Base-by-base conservation (phyloP, 306 rosid species). In the Pterocarpus macrocarpus region DNA sequence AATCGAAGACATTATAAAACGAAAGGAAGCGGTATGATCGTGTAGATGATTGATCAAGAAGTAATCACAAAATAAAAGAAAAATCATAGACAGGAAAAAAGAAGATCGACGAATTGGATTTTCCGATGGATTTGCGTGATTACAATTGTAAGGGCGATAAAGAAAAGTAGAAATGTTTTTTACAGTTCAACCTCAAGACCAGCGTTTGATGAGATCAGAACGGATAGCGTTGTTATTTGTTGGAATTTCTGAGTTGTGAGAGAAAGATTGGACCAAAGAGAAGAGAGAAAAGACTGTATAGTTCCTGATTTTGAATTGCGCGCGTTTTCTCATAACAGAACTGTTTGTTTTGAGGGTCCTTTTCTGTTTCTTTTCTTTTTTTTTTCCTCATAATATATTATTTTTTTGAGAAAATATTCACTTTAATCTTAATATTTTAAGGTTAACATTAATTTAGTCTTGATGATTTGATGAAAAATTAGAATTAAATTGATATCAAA, bases 241-340 rank as follows among this genome's bases (percentile, higher is more conserved):
- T 68, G 9, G 41, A 73, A 44, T 43, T 56, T 74, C 22, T 16
- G 61, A 32, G 11, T 32, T 69, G 39, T 0, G 11, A 44, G 63
- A 74, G 76, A 67, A 57, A 64, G 66, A 22, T 49, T 16, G 62
- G 52, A 63, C 8, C 43, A 41, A 47, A 61, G 11, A 36, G 74
- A 71, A 64, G 43, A 75, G 16, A n/a, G 17, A 41, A 52, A 15
- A 47, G 1, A 47, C 45, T 71, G 3, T 3, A 5, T 17, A 0
- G 3, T 35, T 16, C 28, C 38, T 1, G 59, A 50, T 59, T 72
- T 67, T 62, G 79, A 85, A 86, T 78, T n/a, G 67, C 69, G 76
- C 43, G 82, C 84, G 79, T 52, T 68, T 68, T 64, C 7, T 14
- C 28, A 1, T 12, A 16, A 32, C 13, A 56, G 58, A 50, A 0